Evolutionary conservation across 2,329 filamentous ascomycete species (phyloP).

Genomic region (Talaromyces sp.): DNA sequence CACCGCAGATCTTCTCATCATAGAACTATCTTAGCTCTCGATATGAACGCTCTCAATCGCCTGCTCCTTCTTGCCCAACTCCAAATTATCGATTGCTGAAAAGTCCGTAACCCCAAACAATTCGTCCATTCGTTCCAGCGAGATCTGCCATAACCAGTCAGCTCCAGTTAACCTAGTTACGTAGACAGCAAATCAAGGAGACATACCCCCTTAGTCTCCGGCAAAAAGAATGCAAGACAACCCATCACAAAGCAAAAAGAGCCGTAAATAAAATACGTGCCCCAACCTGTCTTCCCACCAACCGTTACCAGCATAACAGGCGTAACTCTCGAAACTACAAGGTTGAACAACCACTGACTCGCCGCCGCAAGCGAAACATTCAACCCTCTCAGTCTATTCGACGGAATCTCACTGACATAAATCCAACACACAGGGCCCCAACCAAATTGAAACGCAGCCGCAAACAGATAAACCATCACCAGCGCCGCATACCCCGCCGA

Average conservation of each 20-base stretch:
- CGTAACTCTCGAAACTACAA: slow-evolving; percentile 63
- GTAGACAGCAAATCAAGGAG: too few relatives aligned
- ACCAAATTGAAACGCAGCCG: slow-evolving; percentile 30
- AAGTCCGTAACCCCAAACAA: slow-evolving; percentile 48
- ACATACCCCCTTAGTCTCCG: slow-evolving; percentile 64
- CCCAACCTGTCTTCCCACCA: slow-evolving; percentile 15
- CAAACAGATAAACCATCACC: slow-evolving; percentile 51
- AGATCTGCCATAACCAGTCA: slow-evolving; percentile 19
- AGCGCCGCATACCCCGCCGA: slow-evolving; percentile 65
- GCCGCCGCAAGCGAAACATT: slow-evolving; percentile 65
- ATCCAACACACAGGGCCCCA: slow-evolving; percentile 71
- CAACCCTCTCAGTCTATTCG: slow-evolving; percentile 59
- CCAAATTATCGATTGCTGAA: slow-evolving; percentile 2
- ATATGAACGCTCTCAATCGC: not conserved
- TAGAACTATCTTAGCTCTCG: not conserved
- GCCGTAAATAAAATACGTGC: slow-evolving; percentile 17
- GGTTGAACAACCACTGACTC: slow-evolving; percentile 70
- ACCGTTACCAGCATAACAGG: slow-evolving; percentile 53
- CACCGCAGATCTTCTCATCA: not conserved
- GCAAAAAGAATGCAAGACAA: slow-evolving; percentile 65
- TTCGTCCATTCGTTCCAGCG: slow-evolving; percentile 64
- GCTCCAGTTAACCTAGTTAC: not conserved
- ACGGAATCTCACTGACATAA: slow-evolving; percentile 66
- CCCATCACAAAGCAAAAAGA: slow-evolving; percentile 18
- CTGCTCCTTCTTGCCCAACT: not conserved